Evolutionary conservation across 768 basidiomycete genomes (phyloP), one percentile per base, ranked within the genome.

Genomic region (Suillus bovinus): DNA sequence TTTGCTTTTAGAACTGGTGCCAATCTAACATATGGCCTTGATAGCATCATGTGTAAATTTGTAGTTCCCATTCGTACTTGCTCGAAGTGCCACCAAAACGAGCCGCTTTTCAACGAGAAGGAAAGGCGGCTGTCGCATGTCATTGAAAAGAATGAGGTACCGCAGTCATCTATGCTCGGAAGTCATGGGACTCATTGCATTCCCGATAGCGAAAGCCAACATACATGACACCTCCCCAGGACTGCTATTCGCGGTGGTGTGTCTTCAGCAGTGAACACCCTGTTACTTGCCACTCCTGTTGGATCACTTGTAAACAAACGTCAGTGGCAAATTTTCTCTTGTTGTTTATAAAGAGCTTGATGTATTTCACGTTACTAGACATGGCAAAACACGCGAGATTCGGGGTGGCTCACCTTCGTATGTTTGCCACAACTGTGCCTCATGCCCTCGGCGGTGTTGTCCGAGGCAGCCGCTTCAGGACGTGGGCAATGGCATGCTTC

Each of bases 141-240:
- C 31, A 17, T 41, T 11, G 38, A 60, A 10, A 68, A 56, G 10
- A 59, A 65, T 38, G 70, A 66, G 67, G 72, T 74, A 36, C 3
- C 64, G 22, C 6, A 61, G 8, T 2, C n/a, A 17, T 44, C 33
- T 2, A 29, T 10, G 9, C 46, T 13, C 7, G 22, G 31, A 16
- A 5, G 9, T 1, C 22, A 16, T 14, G 5, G 17, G 11, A 7
- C 44, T 54, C n/a, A 34, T 60, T 38, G 53, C 63, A 39, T 13
- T 2, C 4, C 34, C 36, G 27, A 6, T 62, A 73, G 70, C 61
- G 55, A 27, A 39, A 58, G 49, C 41, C 61, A 4, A 41, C 49
- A 29, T 74, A 75, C 60, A 75, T 73, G 69, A 73, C 73, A 55
- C 64, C 70, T 2, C 70, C 72, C 0, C 72, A 74, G 61, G 72